Evolutionary conservation across 305 asterid genomes (phyloP), one percentile per base, ranked within the genome.

Genomic region (Petunia hybrid): DNA sequence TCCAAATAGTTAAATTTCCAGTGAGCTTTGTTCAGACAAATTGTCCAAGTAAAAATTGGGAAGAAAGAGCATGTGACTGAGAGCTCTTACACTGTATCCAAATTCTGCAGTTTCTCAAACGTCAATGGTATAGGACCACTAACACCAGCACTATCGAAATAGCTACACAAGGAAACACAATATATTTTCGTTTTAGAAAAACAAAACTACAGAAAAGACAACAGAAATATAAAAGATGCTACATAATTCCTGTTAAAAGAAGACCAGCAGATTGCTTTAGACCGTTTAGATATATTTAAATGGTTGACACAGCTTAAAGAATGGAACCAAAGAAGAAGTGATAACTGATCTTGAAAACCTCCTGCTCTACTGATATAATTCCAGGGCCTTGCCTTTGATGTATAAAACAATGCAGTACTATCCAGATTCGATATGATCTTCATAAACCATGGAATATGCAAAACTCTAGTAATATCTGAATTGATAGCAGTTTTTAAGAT

Each of bases 41-140:
- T 14, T 57, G 77, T 9, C 43, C 22, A 13, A 63, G 40, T 76
- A 66, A 46, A 76, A 5, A 73, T 10, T 71, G 59, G 73, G 38
- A 79, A n/a, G 36, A 40, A 31, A 6, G 68, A 76, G 36, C 42
- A 42, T 8, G 62, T n/a, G 13, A 16, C 31, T 65, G 53, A 69
- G 57, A 83, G 81, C 73, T 82, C 88, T 84, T 89, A 92, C 98
- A 94, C 80, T 31, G 38, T 86, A 55, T n/a, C 38, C 84, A 94
- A 78, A 78, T 78, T 89, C 82, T 39, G 86, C 70, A 94, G 85
- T 38, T 76, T 70, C 76, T 92, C 89, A 67, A 92, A 91, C 9
- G 97, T 84, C 80, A 31, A 9, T 55, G 98, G 98, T 73, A 94
- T 91, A 42, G 71, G 82, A 65, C 97, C 97, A 39, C 92, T 89